Conservation (phyloP, 345 rosid genomes). For the Schrenkiella parvula region DNA sequence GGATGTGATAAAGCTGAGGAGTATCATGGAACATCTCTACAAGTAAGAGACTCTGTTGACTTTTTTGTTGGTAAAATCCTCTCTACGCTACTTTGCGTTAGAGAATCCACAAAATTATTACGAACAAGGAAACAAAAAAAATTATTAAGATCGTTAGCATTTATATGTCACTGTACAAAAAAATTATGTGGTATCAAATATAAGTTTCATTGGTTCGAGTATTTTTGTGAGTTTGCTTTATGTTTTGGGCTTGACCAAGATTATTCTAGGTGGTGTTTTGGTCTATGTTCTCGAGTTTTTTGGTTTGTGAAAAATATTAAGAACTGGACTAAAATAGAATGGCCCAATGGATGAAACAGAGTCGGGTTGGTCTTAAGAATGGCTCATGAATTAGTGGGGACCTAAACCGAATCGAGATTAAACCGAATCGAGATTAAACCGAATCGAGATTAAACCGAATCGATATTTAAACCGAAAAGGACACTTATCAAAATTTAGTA, state of each 20-base stretch:
- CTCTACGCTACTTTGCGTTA: background rate
- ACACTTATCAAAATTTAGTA: conserved; percentile 2
- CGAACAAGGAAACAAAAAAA: background rate
- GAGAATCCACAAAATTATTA: background rate
- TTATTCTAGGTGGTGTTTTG: background rate
- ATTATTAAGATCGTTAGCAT: background rate
- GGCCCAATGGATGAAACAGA: conserved; percentile 9
- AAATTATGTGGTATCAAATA: background rate
- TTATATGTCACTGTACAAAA: background rate
- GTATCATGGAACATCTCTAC: conserved; percentile 58
- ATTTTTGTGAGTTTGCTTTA: background rate
- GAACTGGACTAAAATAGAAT: background rate
- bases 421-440: conserved; percentile 16
- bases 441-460: no score
- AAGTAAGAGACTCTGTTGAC: conserved; percentile 38
- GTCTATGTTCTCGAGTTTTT: background rate
- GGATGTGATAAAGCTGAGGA: conserved; percentile 47
- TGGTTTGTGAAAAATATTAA: background rate
- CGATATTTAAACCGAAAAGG: background rate
- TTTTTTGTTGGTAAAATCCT: background rate
- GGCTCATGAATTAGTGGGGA: background rate
- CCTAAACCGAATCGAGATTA: background rate
- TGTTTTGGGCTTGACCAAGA: background rate
- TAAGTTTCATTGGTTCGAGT: background rate
- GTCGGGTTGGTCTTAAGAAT: background rate